Percentiles rank a stretch among this genome's conserved stretches.
These are phyloP conservation scores for Mycena kentingensis DNA, from an alignment of 768 basidiomycete genomes.

Conservation along the genomic window DNA sequence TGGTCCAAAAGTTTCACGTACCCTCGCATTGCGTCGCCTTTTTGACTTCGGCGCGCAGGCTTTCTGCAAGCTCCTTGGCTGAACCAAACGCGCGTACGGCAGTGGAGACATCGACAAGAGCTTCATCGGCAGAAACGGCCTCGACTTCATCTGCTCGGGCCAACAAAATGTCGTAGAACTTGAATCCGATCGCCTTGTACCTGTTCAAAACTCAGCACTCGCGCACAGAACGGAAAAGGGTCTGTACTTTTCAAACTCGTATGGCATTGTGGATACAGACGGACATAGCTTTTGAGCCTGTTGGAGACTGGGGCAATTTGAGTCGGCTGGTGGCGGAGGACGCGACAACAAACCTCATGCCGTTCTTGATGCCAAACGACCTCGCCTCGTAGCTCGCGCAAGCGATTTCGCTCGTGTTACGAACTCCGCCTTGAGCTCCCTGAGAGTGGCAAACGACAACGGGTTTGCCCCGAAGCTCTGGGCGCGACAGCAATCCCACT, in stretches of 20 bases:
- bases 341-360: constrained; percentile 74
- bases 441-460: constrained; percentile 96
- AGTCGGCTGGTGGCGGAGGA: constrained; percentile 2
- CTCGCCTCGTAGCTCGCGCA: constrained; percentile 94
- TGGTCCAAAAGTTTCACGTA: constrained; percentile 31
- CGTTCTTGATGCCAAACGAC: constrained; percentile 83
- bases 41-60: constrained; percentile 74
- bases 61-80: constrained; percentile 78
- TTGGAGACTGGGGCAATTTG: constrained; percentile 55
- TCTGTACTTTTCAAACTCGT: constrained; percentile 84
- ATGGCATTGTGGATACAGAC: constrained; percentile 74
- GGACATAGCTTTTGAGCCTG: constrained; percentile 81
- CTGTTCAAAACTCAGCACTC: constrained; percentile 41
- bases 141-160: constrained; percentile 86
- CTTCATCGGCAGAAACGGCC: constrained; percentile 96
- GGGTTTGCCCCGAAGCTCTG: constrained; percentile 83
- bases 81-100: constrained; percentile 43
- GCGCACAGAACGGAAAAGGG: background rate
- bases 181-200: constrained; percentile 80
- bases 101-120: constrained; percentile 82
- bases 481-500: constrained; percentile 79
- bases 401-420: constrained; percentile 93
- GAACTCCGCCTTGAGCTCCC: constrained; percentile 64
- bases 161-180: constrained; percentile 94
- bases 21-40: constrained; percentile 86